Evolutionary conservation across 2,329 filamentous ascomycete genomes (phyloP).

Genomic region (Chaetomium olivaceum): DNA sequence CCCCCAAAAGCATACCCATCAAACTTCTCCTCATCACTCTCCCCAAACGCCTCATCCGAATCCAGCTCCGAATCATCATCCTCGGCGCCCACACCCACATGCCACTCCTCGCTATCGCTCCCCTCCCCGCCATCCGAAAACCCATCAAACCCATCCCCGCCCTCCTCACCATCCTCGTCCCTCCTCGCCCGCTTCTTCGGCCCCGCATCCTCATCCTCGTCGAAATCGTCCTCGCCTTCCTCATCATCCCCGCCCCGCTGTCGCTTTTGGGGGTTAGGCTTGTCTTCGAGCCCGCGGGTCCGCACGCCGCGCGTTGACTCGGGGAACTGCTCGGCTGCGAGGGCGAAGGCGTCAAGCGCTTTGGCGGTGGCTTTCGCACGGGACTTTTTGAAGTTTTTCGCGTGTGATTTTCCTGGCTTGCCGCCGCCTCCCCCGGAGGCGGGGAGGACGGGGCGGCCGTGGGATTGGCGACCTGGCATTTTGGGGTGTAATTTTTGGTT

Average conservation of each 20-base stretch:
- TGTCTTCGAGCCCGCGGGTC: constrained; percentile 53
- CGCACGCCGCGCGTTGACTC: constrained; percentile 41
- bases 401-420: constrained; percentile 25
- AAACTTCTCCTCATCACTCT: constrained; percentile 84
- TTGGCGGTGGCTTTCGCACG: constrained; percentile 52
- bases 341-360: constrained; percentile 59
- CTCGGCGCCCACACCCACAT: constrained; percentile 63
- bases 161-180: constrained; percentile 60
- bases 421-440: constrained; percentile 16
- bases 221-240: constrained; percentile 43
- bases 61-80: constrained; percentile 66
- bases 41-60: constrained; percentile 79
- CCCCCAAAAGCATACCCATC: constrained; percentile 69
- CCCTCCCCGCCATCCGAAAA: constrained; percentile 50
- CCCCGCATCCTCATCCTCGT: constrained; percentile 44
- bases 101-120: constrained; percentile 87
- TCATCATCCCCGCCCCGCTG: constrained; percentile 47
- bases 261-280: constrained; percentile 36
- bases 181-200: constrained; percentile 41
- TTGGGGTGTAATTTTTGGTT: constrained; percentile 21
- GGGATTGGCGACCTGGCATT: constrained; percentile 61
- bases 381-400: constrained; percentile 44
- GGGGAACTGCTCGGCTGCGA: constrained; percentile 56
- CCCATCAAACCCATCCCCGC: constrained; percentile 57
- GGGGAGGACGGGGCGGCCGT: constrained; percentile 54